These are phyloP conservation scores for Sporothrix luriei DNA, from an alignment of 2,329 filamentous ascomycete species.

Conservation along the genomic window DNA sequence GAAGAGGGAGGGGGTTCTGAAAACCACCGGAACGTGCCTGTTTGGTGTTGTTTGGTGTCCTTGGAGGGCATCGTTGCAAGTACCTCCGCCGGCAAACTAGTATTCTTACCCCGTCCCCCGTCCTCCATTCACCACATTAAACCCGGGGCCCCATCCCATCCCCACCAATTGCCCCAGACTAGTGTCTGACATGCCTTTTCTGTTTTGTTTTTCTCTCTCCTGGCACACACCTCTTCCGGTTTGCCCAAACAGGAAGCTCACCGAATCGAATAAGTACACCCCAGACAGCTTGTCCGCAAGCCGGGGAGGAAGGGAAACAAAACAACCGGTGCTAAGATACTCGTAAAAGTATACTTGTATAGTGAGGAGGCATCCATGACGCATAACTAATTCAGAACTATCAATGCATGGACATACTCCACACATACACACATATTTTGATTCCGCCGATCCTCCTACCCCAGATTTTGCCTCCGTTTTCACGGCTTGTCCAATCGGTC, in stretches of 20 bases:
- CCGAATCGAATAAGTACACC: not conserved
- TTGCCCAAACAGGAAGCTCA: conserved; percentile 24
- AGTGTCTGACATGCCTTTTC: not conserved
- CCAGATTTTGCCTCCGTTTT: not conserved
- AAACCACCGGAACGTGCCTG: not conserved
- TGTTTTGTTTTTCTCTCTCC: not conserved
- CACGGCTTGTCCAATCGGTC: not conserved
- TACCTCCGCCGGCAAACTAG: no score
- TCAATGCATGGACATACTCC: not conserved
- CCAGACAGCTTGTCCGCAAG: not conserved
- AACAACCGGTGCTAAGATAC: not conserved
- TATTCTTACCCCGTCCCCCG: no score
- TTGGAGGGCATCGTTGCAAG: not conserved
- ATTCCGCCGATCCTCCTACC: conserved; percentile 12
- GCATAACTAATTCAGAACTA: not conserved
- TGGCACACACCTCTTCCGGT: not conserved
- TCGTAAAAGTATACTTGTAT: not conserved
- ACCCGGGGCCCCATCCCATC: not conserved
- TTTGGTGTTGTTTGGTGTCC: not conserved
- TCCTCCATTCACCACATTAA: no score
- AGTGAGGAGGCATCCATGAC: not conserved
- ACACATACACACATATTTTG: not conserved
- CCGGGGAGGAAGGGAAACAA: conserved; percentile 6
- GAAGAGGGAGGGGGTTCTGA: no score
- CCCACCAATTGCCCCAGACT: conserved; percentile 8